Evolutionary conservation across 805 yeast species (phyloP).

Genomic region (Martiniozyma abietophila): DNA sequence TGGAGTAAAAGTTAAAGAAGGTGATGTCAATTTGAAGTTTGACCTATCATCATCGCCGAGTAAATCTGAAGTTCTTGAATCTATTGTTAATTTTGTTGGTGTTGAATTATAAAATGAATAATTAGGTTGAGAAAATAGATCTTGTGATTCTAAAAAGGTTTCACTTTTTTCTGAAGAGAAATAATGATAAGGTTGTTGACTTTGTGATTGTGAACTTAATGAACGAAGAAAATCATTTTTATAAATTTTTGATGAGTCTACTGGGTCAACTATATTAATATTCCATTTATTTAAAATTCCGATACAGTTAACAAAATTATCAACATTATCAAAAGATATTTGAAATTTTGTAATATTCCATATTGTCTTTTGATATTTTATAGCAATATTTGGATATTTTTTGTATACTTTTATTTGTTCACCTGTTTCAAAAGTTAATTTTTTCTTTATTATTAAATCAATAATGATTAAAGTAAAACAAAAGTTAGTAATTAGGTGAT

Average conservation of each 20-base stretch:
- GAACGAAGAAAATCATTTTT: too few species aligned
- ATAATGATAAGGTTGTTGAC: background rate
- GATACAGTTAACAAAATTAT: conserved; percentile 1
- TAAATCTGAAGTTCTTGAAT: background rate
- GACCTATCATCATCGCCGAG: too few species aligned
- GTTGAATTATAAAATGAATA: background rate
- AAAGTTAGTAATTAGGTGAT: too few species aligned
- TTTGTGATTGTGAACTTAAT: too few species aligned
- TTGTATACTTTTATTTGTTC: conserved; percentile 7
- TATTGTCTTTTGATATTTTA: conserved; percentile 3
- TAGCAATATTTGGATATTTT: conserved; percentile 4
- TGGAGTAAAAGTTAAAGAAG: background rate
- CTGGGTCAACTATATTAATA: background rate
- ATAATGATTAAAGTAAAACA: too few species aligned
- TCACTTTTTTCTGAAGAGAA: too few species aligned
- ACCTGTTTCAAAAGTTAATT: conserved; percentile 1
- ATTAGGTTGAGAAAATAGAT: too few species aligned
- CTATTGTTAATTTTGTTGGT: background rate
- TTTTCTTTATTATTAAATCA: too few species aligned
- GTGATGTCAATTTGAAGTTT: background rate
- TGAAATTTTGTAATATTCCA: background rate
- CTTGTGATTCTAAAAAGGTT: too few species aligned
- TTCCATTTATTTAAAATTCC: conserved; percentile 1
- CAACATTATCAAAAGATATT: conserved; percentile 1
- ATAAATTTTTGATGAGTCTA: too few species aligned